Evolutionary conservation across 1,139 yeast species (phyloP), one percentile per base, ranked within the genome.

Genomic region (Candida glucosophila): DNA sequence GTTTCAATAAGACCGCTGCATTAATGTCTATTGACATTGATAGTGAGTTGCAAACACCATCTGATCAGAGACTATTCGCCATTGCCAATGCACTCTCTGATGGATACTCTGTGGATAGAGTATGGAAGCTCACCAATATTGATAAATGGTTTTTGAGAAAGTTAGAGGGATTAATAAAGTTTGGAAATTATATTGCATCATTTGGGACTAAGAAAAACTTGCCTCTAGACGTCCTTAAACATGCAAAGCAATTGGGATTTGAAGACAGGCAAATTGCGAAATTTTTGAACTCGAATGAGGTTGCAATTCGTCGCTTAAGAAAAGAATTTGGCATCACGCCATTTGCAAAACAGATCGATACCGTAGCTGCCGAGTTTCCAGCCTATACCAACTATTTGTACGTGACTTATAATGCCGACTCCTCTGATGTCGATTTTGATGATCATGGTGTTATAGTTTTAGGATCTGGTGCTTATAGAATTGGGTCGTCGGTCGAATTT

Each of bases 331-430:
- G 94, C 34, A 77, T 90, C 38, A 61, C 77, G 38, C 98, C 98
- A 44, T 85, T 82, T 52, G 97, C 88, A 40, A 90, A 90, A 59
- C 95, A 88, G 62, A 90, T 90, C 47, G 98, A 90, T 65, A 90
- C 98, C 19, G 95, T 90, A 43, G 98, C 98, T 30, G 98, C 98
- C 29, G 98, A 90, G 58, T 90, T 90, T 77, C 98, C 98, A 29
- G 96, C 97, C 26, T 74, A 59, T 63, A 90, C 98, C 49, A 90
- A 90, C 65, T 90, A 90, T 60, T 70, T 90, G 55, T 90, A 90
- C 66, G 73, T 86, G 56, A 90, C 98, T 23, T 90, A 90, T 67
- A 90, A 86, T 52, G 98, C 96, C 32, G 86, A 82, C 45, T 65
- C 83, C 29, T 82, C 82, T 37, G 98, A 90, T 56, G 77, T 90